Base-by-base conservation (phyloP, 495 filamentous ascomycete genomes). In the Pyrenula aspistea region DNA sequence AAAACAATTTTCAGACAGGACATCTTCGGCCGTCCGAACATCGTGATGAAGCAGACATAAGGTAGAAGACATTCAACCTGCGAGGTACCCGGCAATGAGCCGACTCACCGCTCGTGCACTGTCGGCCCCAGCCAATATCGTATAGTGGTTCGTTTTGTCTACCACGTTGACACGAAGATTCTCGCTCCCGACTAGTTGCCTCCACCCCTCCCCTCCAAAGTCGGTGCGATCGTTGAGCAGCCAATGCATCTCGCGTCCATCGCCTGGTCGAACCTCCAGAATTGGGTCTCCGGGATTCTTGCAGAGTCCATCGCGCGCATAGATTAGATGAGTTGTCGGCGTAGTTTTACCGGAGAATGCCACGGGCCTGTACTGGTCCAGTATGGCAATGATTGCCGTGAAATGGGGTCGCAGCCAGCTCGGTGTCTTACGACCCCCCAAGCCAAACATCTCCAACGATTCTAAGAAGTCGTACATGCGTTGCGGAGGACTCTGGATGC, bases 371-470 rank as follows among this genome's bases (percentile, higher is more conserved):
- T 93, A 95, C 48, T 81, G 83, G 58, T 84, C 83, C 24, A 93
- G 72, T 1, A 84, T 83, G 50, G 82, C 78, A 59, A 93, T 86
- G 49, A 87, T 86, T 19, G 86, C 81, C 1, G 81, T 71, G 71
- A 95, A 95, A 68, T 95, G 89, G 52, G 88, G 88, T 0, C 91
- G 79, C 2, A 95, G 79, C 89, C 89, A 95, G 10, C 73, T 74
- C 2, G 80, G 89, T 68, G 82, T 85, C 64, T 77, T 64, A 61
- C 70, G 77, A 57, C 73, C 81, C 20, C 58, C 70, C 50, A 69
- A 62, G 58, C 76, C 73, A 42, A 74, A 71, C 1, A 81, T 70
- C 60, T 73, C 67, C 65, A 79, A 66, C 52, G 58, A 49, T 57
- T 75, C 56, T 60, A 69, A 65, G 67, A 67, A 65, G 57, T 73